These are phyloP conservation scores for Solanum hybrid DNA, from an alignment of 305 asterid species.

Conservation along the genomic window DNA sequence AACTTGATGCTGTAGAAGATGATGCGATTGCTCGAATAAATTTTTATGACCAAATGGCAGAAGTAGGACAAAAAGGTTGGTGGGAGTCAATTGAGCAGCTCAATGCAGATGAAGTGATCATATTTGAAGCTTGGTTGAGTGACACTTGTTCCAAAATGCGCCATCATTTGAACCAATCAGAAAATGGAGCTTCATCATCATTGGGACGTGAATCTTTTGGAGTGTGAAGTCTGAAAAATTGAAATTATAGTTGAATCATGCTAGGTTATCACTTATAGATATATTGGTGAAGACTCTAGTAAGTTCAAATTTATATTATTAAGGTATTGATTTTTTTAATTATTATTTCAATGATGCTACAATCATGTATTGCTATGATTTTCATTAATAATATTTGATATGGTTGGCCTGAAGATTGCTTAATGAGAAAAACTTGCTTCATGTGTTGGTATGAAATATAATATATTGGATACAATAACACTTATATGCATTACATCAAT, in stretches of 20 bases:
- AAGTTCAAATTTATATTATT: background rate
- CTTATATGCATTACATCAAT: background rate
- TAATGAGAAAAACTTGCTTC: background rate
- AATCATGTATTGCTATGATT: background rate
- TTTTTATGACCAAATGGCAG: background rate
- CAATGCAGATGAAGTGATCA: background rate
- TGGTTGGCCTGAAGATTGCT: background rate
- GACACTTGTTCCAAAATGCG: background rate
- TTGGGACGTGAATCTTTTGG: background rate
- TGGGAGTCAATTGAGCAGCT: background rate
- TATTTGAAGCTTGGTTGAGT: background rate
- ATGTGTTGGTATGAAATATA: background rate
- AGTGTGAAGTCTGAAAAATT: background rate
- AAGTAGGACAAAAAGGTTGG: background rate
- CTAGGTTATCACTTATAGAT: background rate
- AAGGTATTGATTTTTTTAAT: background rate
- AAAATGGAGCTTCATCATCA: background rate
- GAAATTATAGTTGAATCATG: background rate
- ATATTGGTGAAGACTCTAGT: background rate
- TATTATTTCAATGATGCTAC: too few species aligned
- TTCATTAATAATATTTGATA: background rate
- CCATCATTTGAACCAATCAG: background rate
- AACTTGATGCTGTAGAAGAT: background rate
- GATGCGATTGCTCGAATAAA: background rate
- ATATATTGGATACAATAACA: background rate